Evolutionary conservation across 148 eudicot genomes (phyloP).

Genomic region (Spergularia marina): DNA sequence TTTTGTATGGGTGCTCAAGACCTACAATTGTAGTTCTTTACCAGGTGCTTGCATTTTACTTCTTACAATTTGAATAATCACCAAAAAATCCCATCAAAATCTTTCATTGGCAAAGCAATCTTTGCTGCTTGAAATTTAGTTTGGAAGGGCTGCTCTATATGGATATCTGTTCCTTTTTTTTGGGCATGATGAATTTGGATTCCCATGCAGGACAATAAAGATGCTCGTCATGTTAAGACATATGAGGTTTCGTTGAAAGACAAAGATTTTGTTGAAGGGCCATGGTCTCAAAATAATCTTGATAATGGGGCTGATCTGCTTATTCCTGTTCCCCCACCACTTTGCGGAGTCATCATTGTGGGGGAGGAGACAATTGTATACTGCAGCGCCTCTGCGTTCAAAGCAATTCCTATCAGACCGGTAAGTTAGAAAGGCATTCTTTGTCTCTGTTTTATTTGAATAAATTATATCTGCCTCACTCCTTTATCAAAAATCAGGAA

Average conservation of each 20-base stretch:
- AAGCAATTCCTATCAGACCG: slow-evolving; percentile 92
- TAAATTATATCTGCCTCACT: background rate
- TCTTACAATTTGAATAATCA: background rate
- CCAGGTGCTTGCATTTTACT: slow-evolving; percentile 53
- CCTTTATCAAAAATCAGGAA: background rate
- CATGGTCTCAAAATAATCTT: slow-evolving; percentile 85
- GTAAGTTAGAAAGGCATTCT: slow-evolving; percentile 40
- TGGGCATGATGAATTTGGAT: background rate
- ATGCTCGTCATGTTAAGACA: slow-evolving; percentile 93
- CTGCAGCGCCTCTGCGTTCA: slow-evolving; percentile 88
- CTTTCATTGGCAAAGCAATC: background rate
- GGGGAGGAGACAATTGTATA: slow-evolving; percentile 97
- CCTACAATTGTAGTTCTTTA: slow-evolving; percentile 97
- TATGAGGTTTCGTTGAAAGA: slow-evolving; percentile 91
- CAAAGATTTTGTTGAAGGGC: slow-evolving; percentile 85
- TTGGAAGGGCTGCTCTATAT: background rate
- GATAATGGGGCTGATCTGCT: slow-evolving; percentile 93
- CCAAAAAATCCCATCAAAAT: background rate
- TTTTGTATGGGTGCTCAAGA: slow-evolving; percentile 78
- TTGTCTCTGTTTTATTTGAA: background rate
- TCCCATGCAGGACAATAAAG: slow-evolving; percentile 85
- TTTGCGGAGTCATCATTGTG: slow-evolving; percentile 91
- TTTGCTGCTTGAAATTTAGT: background rate
- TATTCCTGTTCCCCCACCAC: slow-evolving; percentile 94
- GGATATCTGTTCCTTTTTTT: background rate